Base-by-base conservation (phyloP, 2,329 filamentous ascomycete species). In the Fusarium haematococcum region DNA sequence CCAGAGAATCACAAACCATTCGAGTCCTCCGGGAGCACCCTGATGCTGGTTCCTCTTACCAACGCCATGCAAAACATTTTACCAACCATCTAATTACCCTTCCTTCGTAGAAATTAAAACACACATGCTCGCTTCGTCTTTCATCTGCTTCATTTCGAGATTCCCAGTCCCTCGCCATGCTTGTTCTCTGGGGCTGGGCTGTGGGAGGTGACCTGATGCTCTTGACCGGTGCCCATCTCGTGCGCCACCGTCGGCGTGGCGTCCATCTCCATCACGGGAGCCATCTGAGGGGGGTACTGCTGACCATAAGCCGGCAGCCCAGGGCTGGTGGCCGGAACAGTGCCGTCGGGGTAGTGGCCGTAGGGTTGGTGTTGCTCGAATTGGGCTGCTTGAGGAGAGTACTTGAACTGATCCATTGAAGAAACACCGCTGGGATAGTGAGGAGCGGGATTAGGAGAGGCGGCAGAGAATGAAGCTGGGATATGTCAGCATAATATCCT, bases 231-330 rank as follows among this genome's bases (percentile, higher is more conserved):
- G 6, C 70, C 61, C 68, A 79, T 69, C 58, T 79, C 77, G 37
- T 74, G 75, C 9, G 62, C 68, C n/a, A 50, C 41, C n/a, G 50
- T 58, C 9, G 66, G 61, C 43, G 67, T 69, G 10, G 64, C 77
- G 25, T 77, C 77, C 76, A 79, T 79, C 63, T 79, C 77, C 32
- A 73, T 70, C 30, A 76, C 69, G 5, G 64, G 32, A 43, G 18
- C 18, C 71, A 77, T 74, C 10, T 74, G 75, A 4, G 58, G 59
- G 30, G 58, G 63, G 11, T 75, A 68, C 5, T 37, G 41, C 33
- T 71, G 75, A 16, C 68, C 65, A 41, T 76, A 74, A 3, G 62
- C 63, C 25, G 74, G 71, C 13, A 72, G 56, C 16, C 65, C 33
- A 10, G 76, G 71, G 10, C 62, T 65, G 2, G 64, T 57, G 57